Evolutionary conservation across 2,329 filamentous ascomycete genomes (phyloP).

Genomic region (Leptographium wingfieldii): DNA sequence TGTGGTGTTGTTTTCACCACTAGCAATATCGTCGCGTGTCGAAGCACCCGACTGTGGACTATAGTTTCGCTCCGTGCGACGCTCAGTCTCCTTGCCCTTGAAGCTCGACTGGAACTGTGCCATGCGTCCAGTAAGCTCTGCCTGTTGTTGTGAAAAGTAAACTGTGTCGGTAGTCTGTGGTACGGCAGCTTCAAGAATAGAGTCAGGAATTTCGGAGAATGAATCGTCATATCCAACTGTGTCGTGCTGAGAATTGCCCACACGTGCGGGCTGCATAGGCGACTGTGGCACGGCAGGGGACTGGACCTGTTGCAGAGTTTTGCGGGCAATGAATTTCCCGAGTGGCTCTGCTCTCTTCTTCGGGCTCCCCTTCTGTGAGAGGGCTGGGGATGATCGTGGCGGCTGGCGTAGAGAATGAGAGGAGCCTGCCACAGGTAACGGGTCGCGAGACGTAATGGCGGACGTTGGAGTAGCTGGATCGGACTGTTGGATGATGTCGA

Average conservation of each 20-base stretch:
- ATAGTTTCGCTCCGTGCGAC: not conserved
- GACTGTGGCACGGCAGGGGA: not conserved
- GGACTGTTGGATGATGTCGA: constrained; percentile 8
- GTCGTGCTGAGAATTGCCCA: not conserved
- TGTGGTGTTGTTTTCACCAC: not conserved
- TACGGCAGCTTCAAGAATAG: constrained; percentile 34
- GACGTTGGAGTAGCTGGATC: not conserved
- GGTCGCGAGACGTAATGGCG: not conserved
- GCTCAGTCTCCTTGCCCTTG: not conserved
- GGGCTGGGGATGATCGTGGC: not conserved
- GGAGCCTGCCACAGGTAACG: not conserved
- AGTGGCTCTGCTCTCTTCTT: constrained; percentile 9
- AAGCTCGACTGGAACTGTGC: not conserved
- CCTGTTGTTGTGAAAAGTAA: constrained; percentile 8
- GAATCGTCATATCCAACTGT: constrained; percentile 34
- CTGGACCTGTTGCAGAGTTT: constrained; percentile 6
- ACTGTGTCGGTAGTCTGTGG: constrained; percentile 19
- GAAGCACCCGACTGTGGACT: not conserved
- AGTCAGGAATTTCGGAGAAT: constrained; percentile 43
- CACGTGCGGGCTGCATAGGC: not conserved
- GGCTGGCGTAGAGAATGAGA: not conserved
- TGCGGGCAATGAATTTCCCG: constrained; percentile 7
- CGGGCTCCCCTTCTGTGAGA: not conserved
- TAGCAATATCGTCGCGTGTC: not conserved
- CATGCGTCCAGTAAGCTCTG: constrained; percentile 8